Base-by-base conservation (phyloP, 441 rosid genomes). In the Croton laevigatus region DNA sequence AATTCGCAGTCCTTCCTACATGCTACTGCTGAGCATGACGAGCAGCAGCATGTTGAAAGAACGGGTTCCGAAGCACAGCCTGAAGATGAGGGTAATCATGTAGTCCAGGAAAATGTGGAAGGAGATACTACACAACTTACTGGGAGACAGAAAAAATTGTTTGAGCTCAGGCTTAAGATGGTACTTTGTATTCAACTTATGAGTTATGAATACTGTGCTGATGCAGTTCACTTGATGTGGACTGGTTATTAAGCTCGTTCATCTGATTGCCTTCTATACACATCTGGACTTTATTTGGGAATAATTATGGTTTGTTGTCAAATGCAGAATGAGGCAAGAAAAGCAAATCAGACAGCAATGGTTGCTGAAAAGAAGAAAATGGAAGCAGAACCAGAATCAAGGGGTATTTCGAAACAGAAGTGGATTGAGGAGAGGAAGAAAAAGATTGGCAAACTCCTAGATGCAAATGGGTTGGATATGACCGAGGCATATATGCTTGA, bases 391-490 rank as follows among this genome's bases (percentile, higher is more conserved):
- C 57, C 79, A 9, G 95, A 93, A 82, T 80, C 95, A 5, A 90
- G 95, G 79, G 97, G 96, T 17, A 77, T 93, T 74, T 91, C 98
- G 23, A 95, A 95, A 76, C 92, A 95, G 72, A 93, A 95, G 78
- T 95, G 99, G 99, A 80, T 91, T 2, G 99, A 88, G 59, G 91
- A 84, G 69, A 89, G 92, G 81, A 91, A 86, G 87, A 91, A 84
- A 65, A 95, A 93, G 72, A 89, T 93, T 22, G 99, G 99, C 27
- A 93, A 89, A 71, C 82, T 95, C 76, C 81, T 91, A 11, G 95
- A 93, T 82, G 93, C 98, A 64, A 93, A 89, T 74, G 98, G 95
- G 59, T 84, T 95, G 83, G 98, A 95, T 62, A 82, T 95, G 92
- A 73, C 80, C 32, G 79, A 86, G 54, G 91, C 97, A 34, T 91